A percentile compares a stretch with the other conserved stretches of the same genome.
phyloP scores from a whole-genome alignment of 306 rosid species.

The Spatholobus suberectus region DNA sequence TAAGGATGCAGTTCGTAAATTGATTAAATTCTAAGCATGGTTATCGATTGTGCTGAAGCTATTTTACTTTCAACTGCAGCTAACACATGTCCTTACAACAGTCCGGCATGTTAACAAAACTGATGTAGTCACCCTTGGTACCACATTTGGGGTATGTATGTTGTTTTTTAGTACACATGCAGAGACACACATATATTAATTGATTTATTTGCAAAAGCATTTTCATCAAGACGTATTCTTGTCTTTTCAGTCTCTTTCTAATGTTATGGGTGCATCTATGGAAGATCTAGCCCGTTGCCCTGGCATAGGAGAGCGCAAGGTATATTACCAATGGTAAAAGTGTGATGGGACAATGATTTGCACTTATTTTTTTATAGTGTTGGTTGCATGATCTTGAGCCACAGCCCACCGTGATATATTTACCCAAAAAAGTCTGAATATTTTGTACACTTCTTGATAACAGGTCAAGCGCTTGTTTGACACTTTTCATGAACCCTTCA shows the following conservation, averaged over 20 bases:
- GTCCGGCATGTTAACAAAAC: conserved; percentile 96
- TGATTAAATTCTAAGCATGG: conserved; percentile 9
- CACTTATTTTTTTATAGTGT: neutral
- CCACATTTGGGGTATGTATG: conserved; percentile 87
- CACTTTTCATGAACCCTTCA: conserved; percentile 95
- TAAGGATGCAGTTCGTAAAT: conserved; percentile 11
- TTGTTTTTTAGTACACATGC: neutral
- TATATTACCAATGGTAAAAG: conserved; percentile 41
- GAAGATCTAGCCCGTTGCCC: conserved; percentile 99
- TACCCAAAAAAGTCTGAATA: conserved; percentile 27
- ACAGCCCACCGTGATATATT: neutral
- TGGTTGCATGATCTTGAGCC: conserved; percentile 31
- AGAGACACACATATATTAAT: neutral
- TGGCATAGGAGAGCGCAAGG: conserved; percentile 99
- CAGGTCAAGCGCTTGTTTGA: conserved; percentile 92
- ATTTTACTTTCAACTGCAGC: conserved; percentile 55
- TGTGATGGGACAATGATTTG: conserved; percentile 12
- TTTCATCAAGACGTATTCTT: conserved; percentile 30
- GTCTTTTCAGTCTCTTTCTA: conserved; percentile 78
- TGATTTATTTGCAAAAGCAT: conserved; percentile 16
- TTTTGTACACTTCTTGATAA: conserved; percentile 27
- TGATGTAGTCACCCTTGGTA: conserved; percentile 96
- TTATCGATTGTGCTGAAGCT: conserved; percentile 39
- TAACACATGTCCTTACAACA: conserved; percentile 70
- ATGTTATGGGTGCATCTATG: conserved; percentile 96